A percentile compares a stretch with the other conserved stretches of the same genome.
Evolutionary conservation across 257 asterid genomes (phyloP).

Genomic region (Anisodus acutangulus): DNA sequence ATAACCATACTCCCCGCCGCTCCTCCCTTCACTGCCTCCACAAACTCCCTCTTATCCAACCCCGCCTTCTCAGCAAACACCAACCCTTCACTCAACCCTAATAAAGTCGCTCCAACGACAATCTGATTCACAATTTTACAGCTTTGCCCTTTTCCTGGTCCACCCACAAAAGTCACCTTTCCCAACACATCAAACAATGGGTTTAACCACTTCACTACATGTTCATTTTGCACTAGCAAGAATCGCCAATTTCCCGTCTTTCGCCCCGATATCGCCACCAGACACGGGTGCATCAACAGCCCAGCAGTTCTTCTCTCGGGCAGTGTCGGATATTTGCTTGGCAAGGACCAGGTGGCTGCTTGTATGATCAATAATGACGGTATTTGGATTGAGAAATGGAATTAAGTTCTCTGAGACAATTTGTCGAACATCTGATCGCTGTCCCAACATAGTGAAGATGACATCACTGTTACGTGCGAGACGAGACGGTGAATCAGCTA

Average conservation of each 20-base stretch:
- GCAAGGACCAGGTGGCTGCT: constrained; percentile 80
- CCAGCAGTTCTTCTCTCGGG: constrained; percentile 50
- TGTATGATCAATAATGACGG: constrained; percentile 73
- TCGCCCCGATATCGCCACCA: constrained; percentile 86
- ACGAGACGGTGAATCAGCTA: constrained; percentile 53
- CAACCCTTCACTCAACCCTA: constrained; percentile 87
- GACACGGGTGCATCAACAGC: constrained; percentile 88
- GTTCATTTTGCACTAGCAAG: constrained; percentile 69
- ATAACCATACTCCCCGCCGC: constrained; percentile 86
- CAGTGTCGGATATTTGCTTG: constrained; percentile 47
- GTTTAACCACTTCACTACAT: constrained; percentile 69
- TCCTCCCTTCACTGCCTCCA: constrained; percentile 82
- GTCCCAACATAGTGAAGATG: constrained; percentile 80
- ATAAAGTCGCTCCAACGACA: constrained; percentile 59
- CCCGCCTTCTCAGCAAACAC: constrained; percentile 82
- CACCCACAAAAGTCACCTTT: constrained; percentile 64
- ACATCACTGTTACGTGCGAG: constrained; percentile 61
- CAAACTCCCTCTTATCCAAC: constrained; percentile 58
- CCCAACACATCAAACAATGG: constrained; percentile 75
- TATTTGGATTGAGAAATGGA: constrained; percentile 53
- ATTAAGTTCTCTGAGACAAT: constrained; percentile 57
- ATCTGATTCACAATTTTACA: constrained; percentile 87
- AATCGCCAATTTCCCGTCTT: constrained; percentile 66
- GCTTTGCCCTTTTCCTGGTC: constrained; percentile 83
- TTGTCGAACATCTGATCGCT: constrained; percentile 84